Conservation (phyloP, 2,329 filamentous ascomycete species). For the Tolypocladium paradoxum region DNA sequence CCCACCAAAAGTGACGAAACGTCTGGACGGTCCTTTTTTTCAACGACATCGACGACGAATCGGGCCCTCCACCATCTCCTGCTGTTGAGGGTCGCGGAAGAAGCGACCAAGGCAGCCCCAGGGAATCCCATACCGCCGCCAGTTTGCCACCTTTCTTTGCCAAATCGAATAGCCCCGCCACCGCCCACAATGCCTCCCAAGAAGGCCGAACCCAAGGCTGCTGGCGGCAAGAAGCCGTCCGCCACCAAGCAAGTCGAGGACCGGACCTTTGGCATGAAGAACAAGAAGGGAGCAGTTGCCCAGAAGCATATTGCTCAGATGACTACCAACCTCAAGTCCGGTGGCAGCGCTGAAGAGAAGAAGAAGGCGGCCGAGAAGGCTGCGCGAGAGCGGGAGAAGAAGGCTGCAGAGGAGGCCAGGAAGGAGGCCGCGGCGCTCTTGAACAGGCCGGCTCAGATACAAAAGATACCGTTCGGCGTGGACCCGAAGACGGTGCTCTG, state of each 20-base stretch:
- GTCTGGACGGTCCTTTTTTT: slow-evolving; percentile 4
- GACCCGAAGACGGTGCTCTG: slow-evolving; percentile 97
- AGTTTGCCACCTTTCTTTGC: neutral
- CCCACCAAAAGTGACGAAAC: slow-evolving; percentile 10
- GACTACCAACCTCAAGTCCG: slow-evolving; percentile 58
- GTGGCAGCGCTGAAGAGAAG: slow-evolving; percentile 82
- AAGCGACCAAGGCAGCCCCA: neutral
- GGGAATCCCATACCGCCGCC: too few species aligned
- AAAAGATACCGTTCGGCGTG: slow-evolving; percentile 95
- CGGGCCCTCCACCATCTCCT: neutral
- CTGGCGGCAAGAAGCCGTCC: slow-evolving; percentile 43
- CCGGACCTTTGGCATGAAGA: slow-evolving; percentile 99
- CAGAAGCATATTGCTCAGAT: slow-evolving; percentile 87
- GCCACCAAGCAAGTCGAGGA: slow-evolving; percentile 66
- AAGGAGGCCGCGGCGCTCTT: slow-evolving; percentile 72
- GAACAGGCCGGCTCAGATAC: slow-evolving; percentile 85
- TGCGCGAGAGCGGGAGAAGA: slow-evolving; percentile 74
- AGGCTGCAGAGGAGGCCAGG: slow-evolving; percentile 74
- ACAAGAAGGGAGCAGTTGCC: slow-evolving; percentile 89
- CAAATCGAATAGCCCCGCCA: slow-evolving; percentile 10
- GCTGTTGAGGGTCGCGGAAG: neutral
- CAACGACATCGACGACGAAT: neutral
- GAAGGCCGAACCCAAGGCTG: slow-evolving; percentile 38
- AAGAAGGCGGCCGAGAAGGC: slow-evolving; percentile 58
- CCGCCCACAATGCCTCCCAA: slow-evolving; percentile 62